Evolutionary conservation across 140 eudicot species (phyloP).

Genomic region (Ambrosia hybrid): DNA sequence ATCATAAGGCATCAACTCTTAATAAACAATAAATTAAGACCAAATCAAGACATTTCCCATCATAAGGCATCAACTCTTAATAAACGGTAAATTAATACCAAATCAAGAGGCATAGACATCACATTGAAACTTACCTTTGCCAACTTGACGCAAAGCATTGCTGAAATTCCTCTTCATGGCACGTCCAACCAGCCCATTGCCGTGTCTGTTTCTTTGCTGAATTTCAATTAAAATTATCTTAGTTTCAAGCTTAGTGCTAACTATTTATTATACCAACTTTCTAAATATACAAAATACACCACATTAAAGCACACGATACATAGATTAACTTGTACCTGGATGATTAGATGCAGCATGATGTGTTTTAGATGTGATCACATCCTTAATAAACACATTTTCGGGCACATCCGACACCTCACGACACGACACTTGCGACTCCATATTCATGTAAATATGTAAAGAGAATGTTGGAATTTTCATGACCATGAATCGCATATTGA

Average conservation of each 20-base stretch:
- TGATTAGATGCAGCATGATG: conserved; percentile 47
- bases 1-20: too few species aligned
- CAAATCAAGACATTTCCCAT: too few species aligned
- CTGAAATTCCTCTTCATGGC: conserved; percentile 91
- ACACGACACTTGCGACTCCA: conserved; percentile 53
- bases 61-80: not conserved
- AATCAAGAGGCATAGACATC: conserved; percentile 18
- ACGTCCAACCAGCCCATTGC: conserved; percentile 99
- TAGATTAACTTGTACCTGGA: conserved; percentile 46
- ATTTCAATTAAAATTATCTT: conserved; percentile 1
- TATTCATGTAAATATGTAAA: conserved; percentile 39
- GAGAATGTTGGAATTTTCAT: conserved; percentile 23
- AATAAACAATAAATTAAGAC: too few species aligned
- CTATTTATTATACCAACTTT: too few species aligned
- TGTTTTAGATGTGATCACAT: conserved; percentile 46
- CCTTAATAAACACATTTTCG: conserved; percentile 43
- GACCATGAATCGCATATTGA: not conserved
- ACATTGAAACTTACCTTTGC: conserved; percentile 65
- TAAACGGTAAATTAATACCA: not conserved
- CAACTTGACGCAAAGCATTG: conserved; percentile 89
- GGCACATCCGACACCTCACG: conserved; percentile 31
- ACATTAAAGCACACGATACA: not conserved
- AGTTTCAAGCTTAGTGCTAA: not conserved
- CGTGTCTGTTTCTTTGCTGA: conserved; percentile 72
- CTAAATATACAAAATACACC: too few species aligned